A percentile compares a stretch with the other conserved stretches of the same genome.
phyloP scores from a whole-genome alignment of 202 grass and related monocot genomes.

The Carex arenaria region DNA sequence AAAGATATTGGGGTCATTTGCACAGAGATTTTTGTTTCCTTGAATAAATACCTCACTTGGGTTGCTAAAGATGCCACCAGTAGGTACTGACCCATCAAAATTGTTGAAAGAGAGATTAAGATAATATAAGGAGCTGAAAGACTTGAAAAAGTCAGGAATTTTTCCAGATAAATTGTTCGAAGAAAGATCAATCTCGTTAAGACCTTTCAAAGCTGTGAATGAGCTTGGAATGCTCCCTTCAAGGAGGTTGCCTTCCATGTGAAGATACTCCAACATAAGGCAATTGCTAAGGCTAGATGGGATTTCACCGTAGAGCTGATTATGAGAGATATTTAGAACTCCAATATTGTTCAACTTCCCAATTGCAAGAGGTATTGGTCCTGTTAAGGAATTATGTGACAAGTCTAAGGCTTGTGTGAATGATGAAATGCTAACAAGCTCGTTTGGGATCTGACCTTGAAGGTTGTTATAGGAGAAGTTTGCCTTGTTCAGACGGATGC shows the following conservation, averaged over 20 bases:
- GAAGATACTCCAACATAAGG: slow-evolving; percentile 26
- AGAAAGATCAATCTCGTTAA: slow-evolving; percentile 43
- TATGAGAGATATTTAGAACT: slow-evolving; percentile 33
- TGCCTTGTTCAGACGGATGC: slow-evolving; percentile 20
- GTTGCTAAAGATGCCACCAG: slow-evolving; percentile 27
- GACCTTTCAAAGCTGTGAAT: slow-evolving; percentile 12
- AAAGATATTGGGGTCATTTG: background rate
- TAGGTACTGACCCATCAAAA: slow-evolving; percentile 37
- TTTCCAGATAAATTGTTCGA: slow-evolving; percentile 30
- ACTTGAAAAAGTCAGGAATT: slow-evolving; percentile 29
- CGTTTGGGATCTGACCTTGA: slow-evolving; percentile 32
- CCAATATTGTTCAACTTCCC: slow-evolving; percentile 36
- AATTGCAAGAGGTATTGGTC: slow-evolving; percentile 19
- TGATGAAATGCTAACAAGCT: slow-evolving; percentile 14
- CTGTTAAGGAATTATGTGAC: slow-evolving; percentile 37
- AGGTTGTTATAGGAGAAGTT: slow-evolving; percentile 45
- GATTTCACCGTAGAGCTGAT: slow-evolving; percentile 28
- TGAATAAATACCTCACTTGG: background rate
- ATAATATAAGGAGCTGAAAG: background rate
- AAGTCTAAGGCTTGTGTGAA: slow-evolving; percentile 30
- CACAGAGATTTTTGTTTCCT: slow-evolving; percentile 39
- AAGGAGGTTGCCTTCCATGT: slow-evolving; percentile 41
- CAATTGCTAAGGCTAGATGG: slow-evolving; percentile 33
- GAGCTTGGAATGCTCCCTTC: slow-evolving; percentile 36
- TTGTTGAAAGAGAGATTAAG: slow-evolving; percentile 61